Conservation (phyloP, 805 yeast genomes). For the Zygoascus biomembranicola region DNA sequence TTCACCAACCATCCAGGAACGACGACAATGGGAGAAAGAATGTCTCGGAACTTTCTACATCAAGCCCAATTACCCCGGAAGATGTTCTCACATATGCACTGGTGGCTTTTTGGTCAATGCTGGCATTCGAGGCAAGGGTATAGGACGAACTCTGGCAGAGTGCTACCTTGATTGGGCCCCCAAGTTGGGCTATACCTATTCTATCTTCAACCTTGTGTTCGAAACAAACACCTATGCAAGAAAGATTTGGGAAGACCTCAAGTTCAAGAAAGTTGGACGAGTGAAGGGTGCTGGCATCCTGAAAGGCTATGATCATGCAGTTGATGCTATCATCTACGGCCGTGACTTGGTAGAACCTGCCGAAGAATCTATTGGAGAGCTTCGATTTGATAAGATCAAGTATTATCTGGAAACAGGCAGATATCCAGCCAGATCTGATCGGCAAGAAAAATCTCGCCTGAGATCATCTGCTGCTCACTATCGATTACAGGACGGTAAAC, state of each 20-base stretch:
- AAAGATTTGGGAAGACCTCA: slow-evolving; percentile 64
- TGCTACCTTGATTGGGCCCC: slow-evolving; percentile 90
- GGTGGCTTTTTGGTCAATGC: slow-evolving; percentile 86
- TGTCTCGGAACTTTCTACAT: slow-evolving; percentile 83
- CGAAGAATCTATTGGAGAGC: slow-evolving; percentile 35
- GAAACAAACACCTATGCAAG: slow-evolving; percentile 83
- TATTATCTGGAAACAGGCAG: slow-evolving; percentile 74
- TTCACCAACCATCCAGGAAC: slow-evolving; percentile 39
- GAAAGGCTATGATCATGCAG: slow-evolving; percentile 76
- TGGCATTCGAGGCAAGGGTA: slow-evolving; percentile 86
- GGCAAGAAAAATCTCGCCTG: slow-evolving; percentile 82
- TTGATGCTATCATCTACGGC: slow-evolving; percentile 82
- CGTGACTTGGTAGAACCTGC: slow-evolving; percentile 56
- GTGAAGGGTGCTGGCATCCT: slow-evolving; percentile 83
- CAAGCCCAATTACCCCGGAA: slow-evolving; percentile 85
- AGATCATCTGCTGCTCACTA: slow-evolving; percentile 75
- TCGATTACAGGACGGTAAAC: slow-evolving; percentile 57
- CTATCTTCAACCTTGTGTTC: slow-evolving; percentile 77
- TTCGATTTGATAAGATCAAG: slow-evolving; percentile 66
- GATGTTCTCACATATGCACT: slow-evolving; percentile 89
- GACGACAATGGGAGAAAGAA: slow-evolving; percentile 81
- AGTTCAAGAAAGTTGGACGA: slow-evolving; percentile 71
- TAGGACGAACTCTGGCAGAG: slow-evolving; percentile 77
- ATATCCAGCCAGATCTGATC: slow-evolving; percentile 75
- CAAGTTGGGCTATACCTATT: slow-evolving; percentile 74